phyloP scores from a whole-genome alignment of 805 yeast genomes.

The Hanseniaspora jakobsenii region DNA sequence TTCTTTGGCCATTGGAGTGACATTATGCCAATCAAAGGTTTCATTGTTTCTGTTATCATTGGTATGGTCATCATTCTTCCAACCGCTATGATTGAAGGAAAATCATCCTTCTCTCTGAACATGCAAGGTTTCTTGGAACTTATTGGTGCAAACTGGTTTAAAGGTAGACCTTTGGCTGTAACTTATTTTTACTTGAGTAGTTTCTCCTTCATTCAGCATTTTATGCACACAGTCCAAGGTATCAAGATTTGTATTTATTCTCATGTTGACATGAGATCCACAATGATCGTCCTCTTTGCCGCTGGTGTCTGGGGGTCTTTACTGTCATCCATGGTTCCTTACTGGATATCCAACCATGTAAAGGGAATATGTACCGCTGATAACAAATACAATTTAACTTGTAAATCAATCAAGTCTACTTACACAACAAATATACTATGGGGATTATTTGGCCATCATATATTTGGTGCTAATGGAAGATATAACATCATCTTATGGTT shows the following conservation, averaged over 20 bases:
- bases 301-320: conserved; percentile 37
- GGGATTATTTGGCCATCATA: conserved; percentile 54
- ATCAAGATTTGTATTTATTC: conserved; percentile 55
- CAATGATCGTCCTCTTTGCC: conserved; percentile 41
- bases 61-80: conserved; percentile 49
- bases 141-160: conserved; percentile 52
- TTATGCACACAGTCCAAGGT: conserved; percentile 36
- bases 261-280: conserved; percentile 49
- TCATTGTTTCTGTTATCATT: conserved; percentile 45
- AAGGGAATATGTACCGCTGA: conserved; percentile 33
- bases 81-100: conserved; percentile 47
- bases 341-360: conserved; percentile 32
- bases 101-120: conserved; percentile 49
- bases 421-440: conserved; percentile 49
- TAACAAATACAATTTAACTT: conserved; percentile 37
- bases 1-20: conserved; percentile 33
- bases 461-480: conserved; percentile 38
- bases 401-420: conserved; percentile 37
- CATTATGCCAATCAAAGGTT: conserved; percentile 29
- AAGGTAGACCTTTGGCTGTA: conserved; percentile 50
- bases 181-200: conserved; percentile 43
- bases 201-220: conserved; percentile 39
- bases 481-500: conserved; percentile 47
- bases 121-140: conserved; percentile 53
- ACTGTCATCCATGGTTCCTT: conserved; percentile 34